phyloP scores from a whole-genome alignment of 768 basidiomycete genomes.

The Porpolomopsis calyptriformis region DNA sequence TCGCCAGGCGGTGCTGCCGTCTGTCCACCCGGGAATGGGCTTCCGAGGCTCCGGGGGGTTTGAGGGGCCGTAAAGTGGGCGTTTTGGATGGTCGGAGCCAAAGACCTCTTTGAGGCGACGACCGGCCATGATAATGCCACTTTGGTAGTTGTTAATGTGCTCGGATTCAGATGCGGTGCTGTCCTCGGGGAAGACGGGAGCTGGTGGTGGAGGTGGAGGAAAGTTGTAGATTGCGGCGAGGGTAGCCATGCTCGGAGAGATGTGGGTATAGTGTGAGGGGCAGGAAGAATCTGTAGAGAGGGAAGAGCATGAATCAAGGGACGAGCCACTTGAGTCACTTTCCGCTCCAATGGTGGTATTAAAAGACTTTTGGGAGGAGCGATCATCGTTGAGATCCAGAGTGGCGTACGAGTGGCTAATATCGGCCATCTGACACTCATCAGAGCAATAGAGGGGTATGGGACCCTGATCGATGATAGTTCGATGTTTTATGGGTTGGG shows the following conservation, averaged over 20 bases:
- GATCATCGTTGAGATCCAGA: slow-evolving; percentile 39
- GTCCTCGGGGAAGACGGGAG: slow-evolving; percentile 29
- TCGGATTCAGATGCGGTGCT: slow-evolving; percentile 15
- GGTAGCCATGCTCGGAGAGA: slow-evolving; percentile 22
- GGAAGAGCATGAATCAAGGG: slow-evolving; percentile 22
- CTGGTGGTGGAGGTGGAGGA: slow-evolving; percentile 43
- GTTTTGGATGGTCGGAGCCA: slow-evolving; percentile 33
- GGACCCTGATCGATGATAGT: slow-evolving; percentile 72
- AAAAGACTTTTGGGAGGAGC: too few relatives aligned
- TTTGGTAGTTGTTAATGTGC: slow-evolving; percentile 34
- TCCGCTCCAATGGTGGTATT: slow-evolving; percentile 23
- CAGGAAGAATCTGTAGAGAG: slow-evolving; percentile 27
- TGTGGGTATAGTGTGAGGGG: slow-evolving; percentile 19
- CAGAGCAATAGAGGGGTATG: slow-evolving; percentile 78
- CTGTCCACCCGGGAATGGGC: slow-evolving; percentile 58
- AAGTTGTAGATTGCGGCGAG: slow-evolving; percentile 33
- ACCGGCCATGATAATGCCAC: slow-evolving; percentile 63
- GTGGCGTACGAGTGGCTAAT: slow-evolving; percentile 30
- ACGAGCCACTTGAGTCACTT: slow-evolving; percentile 32
- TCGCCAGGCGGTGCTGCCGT: slow-evolving; percentile 60
- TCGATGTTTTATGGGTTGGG: slow-evolving; percentile 37
- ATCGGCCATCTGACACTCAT: slow-evolving; percentile 59
- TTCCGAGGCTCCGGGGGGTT: slow-evolving; percentile 27
- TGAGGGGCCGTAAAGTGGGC: slow-evolving; percentile 21
- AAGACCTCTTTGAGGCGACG: slow-evolving; percentile 38